These are phyloP conservation scores for Aristolochia californica DNA, from an alignment of 164 flowering plant species.

Conservation along the genomic window DNA sequence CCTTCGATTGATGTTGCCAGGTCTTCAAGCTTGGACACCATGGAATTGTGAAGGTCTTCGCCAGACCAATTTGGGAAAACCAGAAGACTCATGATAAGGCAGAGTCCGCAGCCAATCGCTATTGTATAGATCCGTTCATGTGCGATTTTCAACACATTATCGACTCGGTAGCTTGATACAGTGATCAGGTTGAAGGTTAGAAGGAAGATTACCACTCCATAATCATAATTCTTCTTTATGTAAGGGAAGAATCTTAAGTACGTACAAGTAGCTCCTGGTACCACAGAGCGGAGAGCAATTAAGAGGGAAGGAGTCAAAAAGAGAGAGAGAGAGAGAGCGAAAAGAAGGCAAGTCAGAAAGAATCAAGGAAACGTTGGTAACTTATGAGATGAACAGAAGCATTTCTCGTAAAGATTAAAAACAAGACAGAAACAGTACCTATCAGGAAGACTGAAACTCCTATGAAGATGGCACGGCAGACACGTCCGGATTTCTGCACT, in stretches of 20 bases:
- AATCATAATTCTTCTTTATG: slow-evolving; percentile 82
- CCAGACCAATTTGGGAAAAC: slow-evolving; percentile 87
- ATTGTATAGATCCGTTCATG: slow-evolving; percentile 61
- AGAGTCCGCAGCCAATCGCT: slow-evolving; percentile 71
- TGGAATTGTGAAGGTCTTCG: slow-evolving; percentile 66
- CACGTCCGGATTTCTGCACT: slow-evolving; percentile 36
- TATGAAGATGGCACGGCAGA: slow-evolving; percentile 57
- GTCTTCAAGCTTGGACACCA: slow-evolving; percentile 61
- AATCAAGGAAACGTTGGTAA: too few species aligned
- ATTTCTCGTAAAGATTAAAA: too few species aligned
- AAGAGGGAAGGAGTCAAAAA: not conserved
- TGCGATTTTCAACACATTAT: slow-evolving; percentile 57
- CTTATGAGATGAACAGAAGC: too few species aligned
- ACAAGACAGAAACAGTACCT: slow-evolving; percentile 27
- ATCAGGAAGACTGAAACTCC: slow-evolving; percentile 55
- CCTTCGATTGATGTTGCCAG: slow-evolving; percentile 78
- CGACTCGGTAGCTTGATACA: slow-evolving; percentile 66
- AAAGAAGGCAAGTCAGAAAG: not conserved
- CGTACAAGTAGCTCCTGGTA: slow-evolving; percentile 31
- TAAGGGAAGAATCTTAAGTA: slow-evolving; percentile 70
- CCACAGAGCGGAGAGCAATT: not conserved
- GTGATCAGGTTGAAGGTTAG: slow-evolving; percentile 82
- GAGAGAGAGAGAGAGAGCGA: not conserved
- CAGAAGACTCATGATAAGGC: slow-evolving; percentile 75
- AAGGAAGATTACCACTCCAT: slow-evolving; percentile 80